Percentiles rank a stretch among this genome's conserved stretches.
phyloP scores from a whole-genome alignment of 106 monocot genomes.

The Amphibolis antarctica region DNA sequence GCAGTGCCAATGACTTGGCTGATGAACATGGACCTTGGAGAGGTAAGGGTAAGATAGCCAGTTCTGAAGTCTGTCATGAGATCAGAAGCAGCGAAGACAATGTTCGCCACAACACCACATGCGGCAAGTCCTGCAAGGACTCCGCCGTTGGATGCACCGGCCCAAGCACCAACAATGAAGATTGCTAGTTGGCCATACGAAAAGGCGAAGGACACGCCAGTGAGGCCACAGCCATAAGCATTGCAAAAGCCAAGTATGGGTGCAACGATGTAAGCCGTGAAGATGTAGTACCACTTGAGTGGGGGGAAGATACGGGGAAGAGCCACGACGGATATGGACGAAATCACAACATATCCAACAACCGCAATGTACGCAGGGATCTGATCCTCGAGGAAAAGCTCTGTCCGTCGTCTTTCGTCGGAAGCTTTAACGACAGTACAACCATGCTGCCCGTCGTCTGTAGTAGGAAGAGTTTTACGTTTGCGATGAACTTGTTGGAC shows the following conservation, averaged over 20 bases:
- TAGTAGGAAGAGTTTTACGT: conserved; percentile 19
- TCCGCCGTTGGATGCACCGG: conserved; percentile 43
- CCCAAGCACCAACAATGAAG: conserved; percentile 77
- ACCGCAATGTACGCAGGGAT: conserved; percentile 41
- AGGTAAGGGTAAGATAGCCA: conserved; percentile 67
- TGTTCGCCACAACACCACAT: conserved; percentile 76
- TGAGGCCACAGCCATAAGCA: conserved; percentile 73
- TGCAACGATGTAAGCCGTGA: conserved; percentile 55
- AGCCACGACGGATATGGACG: conserved; percentile 38
- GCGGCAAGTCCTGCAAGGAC: conserved; percentile 67
- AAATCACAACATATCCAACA: conserved; percentile 31
- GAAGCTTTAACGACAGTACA: conserved; percentile 7
- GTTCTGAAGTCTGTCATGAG: conserved; percentile 91
- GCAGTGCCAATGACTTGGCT: conserved; percentile 74
- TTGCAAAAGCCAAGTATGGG: conserved; percentile 82
- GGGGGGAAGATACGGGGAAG: conserved; percentile 64
- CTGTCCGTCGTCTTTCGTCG: conserved; percentile 47
- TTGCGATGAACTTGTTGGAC: conserved; percentile 17
- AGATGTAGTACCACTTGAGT: conserved; percentile 71
- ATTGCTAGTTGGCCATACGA: conserved; percentile 78
- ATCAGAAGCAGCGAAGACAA: conserved; percentile 68
- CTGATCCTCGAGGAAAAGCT: conserved; percentile 58
- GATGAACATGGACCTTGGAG: conserved; percentile 74
- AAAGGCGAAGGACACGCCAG: conserved; percentile 70
- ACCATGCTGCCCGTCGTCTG: conserved; percentile 3